Percentiles rank a stretch among this genome's conserved stretches.
phyloP scores from a whole-genome alignment of 2,329 filamentous ascomycete species.

The Penicillium capsulatum region DNA sequence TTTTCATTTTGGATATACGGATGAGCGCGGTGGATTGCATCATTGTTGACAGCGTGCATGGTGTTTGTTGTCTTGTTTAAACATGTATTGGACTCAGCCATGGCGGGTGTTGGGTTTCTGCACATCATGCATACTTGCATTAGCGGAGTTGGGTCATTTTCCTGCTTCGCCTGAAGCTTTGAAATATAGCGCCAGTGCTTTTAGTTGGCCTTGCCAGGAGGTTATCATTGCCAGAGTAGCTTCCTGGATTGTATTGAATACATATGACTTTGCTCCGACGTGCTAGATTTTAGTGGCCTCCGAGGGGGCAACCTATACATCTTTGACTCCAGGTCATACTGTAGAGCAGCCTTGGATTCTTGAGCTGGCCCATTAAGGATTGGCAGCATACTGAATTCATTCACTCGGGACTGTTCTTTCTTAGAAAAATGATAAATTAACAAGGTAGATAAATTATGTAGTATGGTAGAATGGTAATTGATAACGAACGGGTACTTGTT shows the following conservation, averaged over 20 bases:
- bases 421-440: no score
- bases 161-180: neutral
- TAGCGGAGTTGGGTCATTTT: constrained; percentile 15
- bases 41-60: constrained; percentile 17
- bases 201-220: constrained; percentile 6
- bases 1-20: constrained; percentile 2
- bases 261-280: no score
- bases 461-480: no score
- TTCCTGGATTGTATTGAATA: neutral
- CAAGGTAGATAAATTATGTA: neutral
- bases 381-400: no score
- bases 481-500: no score
- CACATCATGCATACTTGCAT: constrained; percentile 19
- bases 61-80: constrained; percentile 7
- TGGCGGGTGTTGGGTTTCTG: constrained; percentile 11
- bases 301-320: no score
- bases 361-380: no score
- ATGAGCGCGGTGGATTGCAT: constrained; percentile 10
- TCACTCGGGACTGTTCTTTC: no score
- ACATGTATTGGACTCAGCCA: constrained; percentile 6
- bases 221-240: neutral
- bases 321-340: neutral
- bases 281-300: no score
- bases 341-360: no score
- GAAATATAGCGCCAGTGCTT: constrained; percentile 13